Base-by-base conservation (phyloP, 495 filamentous ascomycete genomes). In the Lasiosphaeris hirsuta region DNA sequence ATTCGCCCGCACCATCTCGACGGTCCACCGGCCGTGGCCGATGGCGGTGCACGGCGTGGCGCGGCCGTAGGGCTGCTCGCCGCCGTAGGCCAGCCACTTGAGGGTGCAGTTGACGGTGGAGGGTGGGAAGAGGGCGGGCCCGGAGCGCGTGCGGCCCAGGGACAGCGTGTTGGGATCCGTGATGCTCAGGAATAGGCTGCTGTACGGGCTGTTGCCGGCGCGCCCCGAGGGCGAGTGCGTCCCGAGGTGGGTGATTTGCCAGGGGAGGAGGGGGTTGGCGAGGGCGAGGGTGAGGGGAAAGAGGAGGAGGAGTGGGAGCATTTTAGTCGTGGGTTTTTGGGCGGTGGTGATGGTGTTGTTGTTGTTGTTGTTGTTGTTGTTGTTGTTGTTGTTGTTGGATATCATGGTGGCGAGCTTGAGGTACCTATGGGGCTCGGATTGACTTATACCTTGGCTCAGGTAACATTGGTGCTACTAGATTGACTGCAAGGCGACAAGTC, bases 11-110 rank as follows among this genome's bases (percentile, higher is more conserved):
- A 58, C 46, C 42, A 66, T 56, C 34, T 45, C 48, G 10, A 66
- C 52, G 4, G 38, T 61, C 63, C 63, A 66, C 3, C 53, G 35
- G 7, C 60, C 60, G 4, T 47, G 43, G 2, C 37, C 11, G 2
- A 58, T n/a, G 23, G 46, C 57, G 2, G 57, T 19, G 40, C 60
- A 66, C 14, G 35, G 36, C 17, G 51, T 49, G 42, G 56, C 18
- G 5, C 14, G n/a, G 46, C 42, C 47, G 42, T 56, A 59, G 1
- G 63, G 63, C 4, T 44, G 23, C 2, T 59, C 52, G 13, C 23
- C 23, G 23, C 33, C 14, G 11, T 35, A 55, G 0, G 53, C 43
- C 37, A 49, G 51, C 63, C 63, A 65, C 7, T 33, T 44, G 4
- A 51, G 18, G 15, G 39, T 38, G 43, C 63, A 65, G 34, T 47